Percentiles rank a stretch among this genome's conserved stretches.
Evolutionary conservation across 495 filamentous ascomycete species (phyloP).

Genomic region (Poronia punctata): DNA sequence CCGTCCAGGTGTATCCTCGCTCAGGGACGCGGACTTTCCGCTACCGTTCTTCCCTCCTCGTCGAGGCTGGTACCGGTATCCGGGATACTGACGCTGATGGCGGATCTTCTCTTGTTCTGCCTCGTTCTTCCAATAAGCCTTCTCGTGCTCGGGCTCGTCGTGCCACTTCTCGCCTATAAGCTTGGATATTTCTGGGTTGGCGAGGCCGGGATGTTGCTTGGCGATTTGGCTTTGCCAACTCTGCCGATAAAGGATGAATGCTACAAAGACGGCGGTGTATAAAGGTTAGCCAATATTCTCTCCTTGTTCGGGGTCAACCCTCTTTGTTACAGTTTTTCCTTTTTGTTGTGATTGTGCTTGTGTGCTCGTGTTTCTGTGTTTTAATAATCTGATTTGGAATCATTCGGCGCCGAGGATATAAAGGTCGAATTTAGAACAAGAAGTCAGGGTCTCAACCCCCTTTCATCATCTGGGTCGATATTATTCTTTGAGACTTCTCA

Average conservation of each 20-base stretch:
- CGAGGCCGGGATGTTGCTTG: conserved; percentile 73
- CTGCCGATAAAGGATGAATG: conserved; percentile 96
- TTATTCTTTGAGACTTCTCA: conserved; percentile 17
- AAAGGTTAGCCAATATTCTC: conserved; percentile 13
- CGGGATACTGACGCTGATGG: conserved; percentile 85
- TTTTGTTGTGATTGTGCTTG: background rate
- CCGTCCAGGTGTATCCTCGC: conserved; percentile 39
- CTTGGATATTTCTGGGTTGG: conserved; percentile 97
- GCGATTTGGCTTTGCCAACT: conserved; percentile 81
- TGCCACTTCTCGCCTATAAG: conserved; percentile 95
- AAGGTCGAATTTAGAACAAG: conserved; percentile 18
- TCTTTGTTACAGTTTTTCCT: background rate
- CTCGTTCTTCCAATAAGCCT: conserved; percentile 80
- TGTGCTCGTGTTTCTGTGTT: conserved; percentile 6
- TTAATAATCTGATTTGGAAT: conserved; percentile 4
- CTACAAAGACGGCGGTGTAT: conserved; percentile 39
- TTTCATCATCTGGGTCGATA: conserved; percentile 25
- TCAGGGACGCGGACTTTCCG: conserved; percentile 24
- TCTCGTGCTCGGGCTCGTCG: conserved; percentile 62
- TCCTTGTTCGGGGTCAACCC: no score
- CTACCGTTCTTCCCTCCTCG: conserved; percentile 50
- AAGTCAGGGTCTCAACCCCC: conserved; percentile 16
- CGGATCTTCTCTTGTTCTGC: conserved; percentile 93
- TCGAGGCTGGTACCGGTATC: conserved; percentile 90
- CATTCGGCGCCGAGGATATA: conserved; percentile 2